phyloP scores from a whole-genome alignment of 2,329 filamentous ascomycete species.

The Pyrenophora teres region DNA sequence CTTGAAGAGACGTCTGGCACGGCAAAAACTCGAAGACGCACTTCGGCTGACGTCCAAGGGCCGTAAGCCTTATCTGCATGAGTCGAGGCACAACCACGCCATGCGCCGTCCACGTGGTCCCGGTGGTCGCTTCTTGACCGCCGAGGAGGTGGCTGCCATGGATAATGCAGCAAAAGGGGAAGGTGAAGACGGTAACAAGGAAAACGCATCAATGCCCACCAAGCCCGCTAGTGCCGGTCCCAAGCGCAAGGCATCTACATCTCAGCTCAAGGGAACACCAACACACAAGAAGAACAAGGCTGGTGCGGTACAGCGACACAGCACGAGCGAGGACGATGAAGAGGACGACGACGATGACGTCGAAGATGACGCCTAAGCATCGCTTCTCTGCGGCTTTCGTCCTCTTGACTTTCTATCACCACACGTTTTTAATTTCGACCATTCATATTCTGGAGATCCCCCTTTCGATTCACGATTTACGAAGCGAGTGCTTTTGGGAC shows the following conservation, averaged over 20 bases:
- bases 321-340: slow-evolving; percentile 59
- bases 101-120: slow-evolving; percentile 95
- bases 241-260: slow-evolving; percentile 41
- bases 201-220: slow-evolving; percentile 40
- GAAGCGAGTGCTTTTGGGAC: slow-evolving; percentile 46
- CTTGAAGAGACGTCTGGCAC: slow-evolving; percentile 87
- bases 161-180: slow-evolving; percentile 55
- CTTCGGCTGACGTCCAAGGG: slow-evolving; percentile 91
- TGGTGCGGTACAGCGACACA: slow-evolving; percentile 44
- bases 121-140: slow-evolving; percentile 92
- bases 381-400: neutral
- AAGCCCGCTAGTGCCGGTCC: slow-evolving; percentile 31
- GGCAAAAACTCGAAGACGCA: slow-evolving; percentile 92
- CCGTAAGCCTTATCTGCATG: slow-evolving; percentile 94
- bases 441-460: slow-evolving; percentile 25
- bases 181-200: slow-evolving; percentile 46
- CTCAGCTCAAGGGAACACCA: slow-evolving; percentile 39
- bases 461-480: slow-evolving; percentile 44
- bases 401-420: neutral
- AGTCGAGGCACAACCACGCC: slow-evolving; percentile 96
- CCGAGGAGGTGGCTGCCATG: slow-evolving; percentile 91
- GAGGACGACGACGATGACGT: slow-evolving; percentile 58
- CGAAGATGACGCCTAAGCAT: slow-evolving; percentile 50
- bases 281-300: slow-evolving; percentile 58
- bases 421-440: slow-evolving; percentile 25